Evolutionary conservation across 139 green algal genomes (phyloP).

Genomic region (Pleodorina starrii): DNA sequence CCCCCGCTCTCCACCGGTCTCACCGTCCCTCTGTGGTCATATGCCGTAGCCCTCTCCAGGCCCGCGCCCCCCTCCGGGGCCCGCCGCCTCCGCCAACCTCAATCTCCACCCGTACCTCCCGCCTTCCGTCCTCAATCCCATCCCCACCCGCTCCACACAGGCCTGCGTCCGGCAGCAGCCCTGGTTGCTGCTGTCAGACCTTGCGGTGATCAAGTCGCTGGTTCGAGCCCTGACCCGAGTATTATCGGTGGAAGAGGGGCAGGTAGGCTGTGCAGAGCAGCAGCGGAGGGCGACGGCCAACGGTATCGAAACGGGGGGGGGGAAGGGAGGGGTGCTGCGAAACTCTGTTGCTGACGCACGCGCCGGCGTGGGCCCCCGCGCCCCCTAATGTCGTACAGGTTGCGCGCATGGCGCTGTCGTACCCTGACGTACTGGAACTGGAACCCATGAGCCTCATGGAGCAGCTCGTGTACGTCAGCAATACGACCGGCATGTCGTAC

Average conservation of each 20-base stretch:
- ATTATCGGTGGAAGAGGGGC: background rate
- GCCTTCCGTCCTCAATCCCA: no score
- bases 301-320: no score
- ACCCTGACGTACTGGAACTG: slow-evolving; percentile 27
- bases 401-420: background rate
- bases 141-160: no score
- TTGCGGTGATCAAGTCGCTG: background rate
- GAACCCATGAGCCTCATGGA: slow-evolving; percentile 8
- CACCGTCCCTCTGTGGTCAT: no score
- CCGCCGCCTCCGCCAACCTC: no score
- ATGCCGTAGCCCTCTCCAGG: no score
- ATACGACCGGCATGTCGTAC: slow-evolving; percentile 1
- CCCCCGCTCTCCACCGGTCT: no score
- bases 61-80: no score
- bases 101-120: no score
- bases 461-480: slow-evolving; percentile 21
- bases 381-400: background rate
- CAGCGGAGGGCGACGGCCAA: no score
- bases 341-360: no score
- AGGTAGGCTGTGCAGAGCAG: background rate
- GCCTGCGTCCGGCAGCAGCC: background rate
- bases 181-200: slow-evolving; percentile 40
- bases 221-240: background rate
- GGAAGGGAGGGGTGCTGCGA: no score
- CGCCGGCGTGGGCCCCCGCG: background rate